Percentiles rank a stretch among this genome's conserved stretches.
Evolutionary conservation across 306 rosid genomes (phyloP).

Genomic region (Begonia masoniana): DNA sequence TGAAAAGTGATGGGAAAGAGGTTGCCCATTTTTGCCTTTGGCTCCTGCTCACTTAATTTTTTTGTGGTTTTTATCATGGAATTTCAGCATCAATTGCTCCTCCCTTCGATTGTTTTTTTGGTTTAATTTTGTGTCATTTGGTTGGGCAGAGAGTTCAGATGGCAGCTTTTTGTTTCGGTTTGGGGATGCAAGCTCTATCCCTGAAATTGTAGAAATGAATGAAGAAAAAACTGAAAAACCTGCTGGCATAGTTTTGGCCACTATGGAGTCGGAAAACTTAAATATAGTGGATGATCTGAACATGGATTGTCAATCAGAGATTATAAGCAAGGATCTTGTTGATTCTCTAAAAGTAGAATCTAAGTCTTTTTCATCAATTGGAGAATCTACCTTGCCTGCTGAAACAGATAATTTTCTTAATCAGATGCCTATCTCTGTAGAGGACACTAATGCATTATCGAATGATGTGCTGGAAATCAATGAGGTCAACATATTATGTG

Average conservation of each 20-base stretch:
- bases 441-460: constrained; percentile 3
- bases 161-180: constrained; percentile 52
- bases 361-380: constrained; percentile 12
- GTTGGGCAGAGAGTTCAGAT: constrained; percentile 33
- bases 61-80: too few relatives aligned
- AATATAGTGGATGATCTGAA: neutral
- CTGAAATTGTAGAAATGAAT: constrained; percentile 8
- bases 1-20: too few relatives aligned
- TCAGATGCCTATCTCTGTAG: constrained; percentile 5
- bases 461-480: constrained; percentile 20
- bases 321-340: constrained; percentile 11
- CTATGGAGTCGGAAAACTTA: neutral
- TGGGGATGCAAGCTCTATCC: constrained; percentile 19
- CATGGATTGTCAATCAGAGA: neutral
- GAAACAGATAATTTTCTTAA: constrained; percentile 14
- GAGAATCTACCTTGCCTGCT: constrained; percentile 1
- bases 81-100: too few relatives aligned
- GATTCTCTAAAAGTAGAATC: constrained; percentile 12
- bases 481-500: constrained; percentile 3
- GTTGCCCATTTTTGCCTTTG: too few relatives aligned
- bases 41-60: too few relatives aligned
- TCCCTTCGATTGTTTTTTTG: too few relatives aligned
- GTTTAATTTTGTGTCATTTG: too few relatives aligned
- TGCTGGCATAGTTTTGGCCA: neutral
- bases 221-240: constrained; percentile 9